Evolutionary conservation across 371 early-diverging fungal species (phyloP), one percentile per base, ranked within the genome.

Genomic region (Saksenaea vasiformis): DNA sequence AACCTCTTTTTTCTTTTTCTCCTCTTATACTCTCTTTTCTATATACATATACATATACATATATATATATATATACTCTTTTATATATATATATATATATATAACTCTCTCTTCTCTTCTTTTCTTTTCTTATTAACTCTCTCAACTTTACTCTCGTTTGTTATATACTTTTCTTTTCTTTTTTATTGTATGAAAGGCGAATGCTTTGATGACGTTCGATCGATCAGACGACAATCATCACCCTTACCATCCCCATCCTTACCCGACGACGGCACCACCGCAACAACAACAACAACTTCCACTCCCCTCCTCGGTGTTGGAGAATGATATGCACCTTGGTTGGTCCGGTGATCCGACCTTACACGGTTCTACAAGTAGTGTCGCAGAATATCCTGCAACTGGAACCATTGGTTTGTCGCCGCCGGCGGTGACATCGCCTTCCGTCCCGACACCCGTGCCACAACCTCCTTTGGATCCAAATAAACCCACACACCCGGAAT

Each of bases 401-500:
- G 39, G 38, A 56, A 27, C 17, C 28, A 54, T 34, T 36, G 60
- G 53, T 22, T 44, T 57, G 58, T 44, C 64, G 31, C 55, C 39
- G 63, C 63, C 63, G 53, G 63, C 35, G 54, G 31, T 43, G 58
- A 60, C 58, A 38, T 38, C 58, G 27, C 11, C 22, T 58, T 27
- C 58, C 35, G 56, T 15, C 36, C 24, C 34, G 22, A 35, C 11
- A 15, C 57, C 37, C 22, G 24, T 15, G 24, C 53, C 53, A 24
- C 39, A 56, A 11, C 34, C 63, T 35, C 19, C 56, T 8, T 27
- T 62, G 39, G 67, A 61, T 34, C 44, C 54, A 36, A 41, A 39
- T n/a, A 67, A 62, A 54, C 67, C 58, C 28, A 61, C 65, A 2
- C 80, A 80, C 72, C 76, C 80, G 43, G 78, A 80, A 61, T 79